phyloP scores from a whole-genome alignment of 192 early-diverging fungal genomes.

The Chytriomyces confervae region DNA sequence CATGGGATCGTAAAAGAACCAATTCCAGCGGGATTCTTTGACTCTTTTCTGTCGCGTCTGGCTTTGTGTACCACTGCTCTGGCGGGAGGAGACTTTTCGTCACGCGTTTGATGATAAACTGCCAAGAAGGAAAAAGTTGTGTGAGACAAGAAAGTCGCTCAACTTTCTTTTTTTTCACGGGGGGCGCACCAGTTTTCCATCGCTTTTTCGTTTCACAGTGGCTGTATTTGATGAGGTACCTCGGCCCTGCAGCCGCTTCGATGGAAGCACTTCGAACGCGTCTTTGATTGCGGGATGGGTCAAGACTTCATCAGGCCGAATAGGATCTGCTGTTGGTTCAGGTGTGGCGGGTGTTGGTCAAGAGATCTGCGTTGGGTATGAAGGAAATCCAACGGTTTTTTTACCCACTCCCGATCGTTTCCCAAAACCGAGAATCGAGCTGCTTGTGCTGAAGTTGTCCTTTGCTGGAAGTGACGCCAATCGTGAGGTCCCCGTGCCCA shows the following conservation, averaged over 20 bases:
- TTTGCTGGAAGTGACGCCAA: too few species aligned
- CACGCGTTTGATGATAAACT: conserved; percentile 8
- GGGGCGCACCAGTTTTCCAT: background rate
- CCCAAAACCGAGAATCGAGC: too few species aligned
- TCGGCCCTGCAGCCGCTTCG: background rate
- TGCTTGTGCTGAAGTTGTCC: too few species aligned
- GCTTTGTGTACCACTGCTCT: conserved; percentile 18
- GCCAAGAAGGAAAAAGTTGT: background rate
- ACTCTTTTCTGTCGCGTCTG: background rate
- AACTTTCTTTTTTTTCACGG: too few species aligned
- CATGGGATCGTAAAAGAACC: conserved; percentile 6
- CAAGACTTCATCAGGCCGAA: background rate
- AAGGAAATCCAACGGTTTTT: too few species aligned
- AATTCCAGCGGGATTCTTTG: background rate
- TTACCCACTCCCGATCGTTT: too few species aligned
- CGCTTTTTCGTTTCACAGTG: conserved; percentile 9
- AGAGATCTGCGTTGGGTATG: too few species aligned
- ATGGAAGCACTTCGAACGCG: background rate
- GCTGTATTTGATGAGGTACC: conserved; percentile 1
- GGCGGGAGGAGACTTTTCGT: background rate
- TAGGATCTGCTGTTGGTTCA: background rate
- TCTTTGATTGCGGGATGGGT: background rate
- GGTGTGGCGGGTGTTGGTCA: too few species aligned
- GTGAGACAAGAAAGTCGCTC: too few species aligned
- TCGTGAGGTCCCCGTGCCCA: too few species aligned